Conservation (phyloP, 441 rosid species). For the Adansonia rubrostipa region DNA sequence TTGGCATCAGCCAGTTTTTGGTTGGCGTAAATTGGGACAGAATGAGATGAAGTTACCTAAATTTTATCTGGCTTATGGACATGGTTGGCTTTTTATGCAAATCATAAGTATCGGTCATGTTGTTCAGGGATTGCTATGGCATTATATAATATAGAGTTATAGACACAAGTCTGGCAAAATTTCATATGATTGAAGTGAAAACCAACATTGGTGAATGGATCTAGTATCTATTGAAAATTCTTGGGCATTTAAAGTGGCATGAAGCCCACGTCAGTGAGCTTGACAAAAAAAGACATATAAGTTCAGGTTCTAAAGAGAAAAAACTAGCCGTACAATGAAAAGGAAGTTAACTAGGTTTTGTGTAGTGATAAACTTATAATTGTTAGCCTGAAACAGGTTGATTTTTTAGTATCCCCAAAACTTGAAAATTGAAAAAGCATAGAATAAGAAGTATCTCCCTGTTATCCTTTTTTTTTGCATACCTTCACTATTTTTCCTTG, state of each 20-base stretch:
- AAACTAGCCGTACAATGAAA: conserved; percentile 11
- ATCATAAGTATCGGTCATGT: not conserved
- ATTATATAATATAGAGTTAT: conserved; percentile 1
- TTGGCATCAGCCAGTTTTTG: not conserved
- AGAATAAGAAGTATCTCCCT: not conserved
- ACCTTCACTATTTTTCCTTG: not conserved
- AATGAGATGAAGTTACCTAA: not conserved
- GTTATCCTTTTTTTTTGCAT: not conserved
- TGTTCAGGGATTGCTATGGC: not conserved
- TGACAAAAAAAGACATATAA: not conserved
- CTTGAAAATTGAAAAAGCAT: not conserved
- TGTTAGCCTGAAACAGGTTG: not conserved
- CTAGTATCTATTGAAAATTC: conserved; percentile 5
- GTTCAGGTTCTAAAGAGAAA: not conserved
- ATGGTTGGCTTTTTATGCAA: not conserved
- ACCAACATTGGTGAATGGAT: not conserved
- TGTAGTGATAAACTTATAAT: not conserved
- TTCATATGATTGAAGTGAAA: conserved; percentile 13
- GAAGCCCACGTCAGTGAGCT: not conserved
- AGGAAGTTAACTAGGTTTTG: conserved; percentile 17
- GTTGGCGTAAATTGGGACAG: not conserved
- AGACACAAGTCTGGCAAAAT: not conserved
- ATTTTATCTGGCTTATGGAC: not conserved
- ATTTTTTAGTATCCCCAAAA: not conserved
- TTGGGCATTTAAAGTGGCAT: conserved; percentile 15